A percentile compares a stretch with the other conserved stretches of the same genome.
These are phyloP conservation scores for Puccinia triticina DNA, from an alignment of 1,284 basidiomycete species.

Conservation along the genomic window DNA sequence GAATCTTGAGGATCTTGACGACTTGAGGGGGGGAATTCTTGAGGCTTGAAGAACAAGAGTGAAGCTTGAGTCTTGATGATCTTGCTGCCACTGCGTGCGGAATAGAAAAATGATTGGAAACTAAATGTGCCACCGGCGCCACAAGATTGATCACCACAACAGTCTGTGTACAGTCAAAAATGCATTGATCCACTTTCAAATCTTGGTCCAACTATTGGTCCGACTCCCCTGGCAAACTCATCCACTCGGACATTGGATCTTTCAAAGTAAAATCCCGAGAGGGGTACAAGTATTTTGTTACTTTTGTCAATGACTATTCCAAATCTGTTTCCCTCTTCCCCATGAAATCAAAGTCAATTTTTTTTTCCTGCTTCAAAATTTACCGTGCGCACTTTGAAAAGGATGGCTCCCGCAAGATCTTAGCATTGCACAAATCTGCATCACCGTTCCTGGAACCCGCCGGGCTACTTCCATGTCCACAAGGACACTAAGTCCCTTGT, in stretches of 20 bases:
- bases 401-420: slow-evolving; percentile 24
- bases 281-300: not conserved
- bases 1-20: no score
- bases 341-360: slow-evolving; percentile 40
- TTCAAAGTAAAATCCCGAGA: not conserved
- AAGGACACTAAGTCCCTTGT: no score
- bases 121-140: no score
- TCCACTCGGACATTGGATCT: not conserved
- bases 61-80: no score
- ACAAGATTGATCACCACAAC: no score
- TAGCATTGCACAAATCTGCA: slow-evolving; percentile 12
- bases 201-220: not conserved
- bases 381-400: slow-evolving; percentile 30
- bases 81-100: no score
- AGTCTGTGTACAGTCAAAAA: not conserved
- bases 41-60: no score
- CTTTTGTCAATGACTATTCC: slow-evolving; percentile 12
- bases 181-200: not conserved
- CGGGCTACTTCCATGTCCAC: no score
- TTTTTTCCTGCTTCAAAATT: slow-evolving; percentile 14
- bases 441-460: no score
- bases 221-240: not conserved
- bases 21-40: no score
- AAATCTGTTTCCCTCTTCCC: slow-evolving; percentile 15
- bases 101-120: no score